These are phyloP conservation scores for Cyanidioschyzon merolae DNA, from an alignment of 23 red algal genomes.

Conservation along the genomic window DNA sequence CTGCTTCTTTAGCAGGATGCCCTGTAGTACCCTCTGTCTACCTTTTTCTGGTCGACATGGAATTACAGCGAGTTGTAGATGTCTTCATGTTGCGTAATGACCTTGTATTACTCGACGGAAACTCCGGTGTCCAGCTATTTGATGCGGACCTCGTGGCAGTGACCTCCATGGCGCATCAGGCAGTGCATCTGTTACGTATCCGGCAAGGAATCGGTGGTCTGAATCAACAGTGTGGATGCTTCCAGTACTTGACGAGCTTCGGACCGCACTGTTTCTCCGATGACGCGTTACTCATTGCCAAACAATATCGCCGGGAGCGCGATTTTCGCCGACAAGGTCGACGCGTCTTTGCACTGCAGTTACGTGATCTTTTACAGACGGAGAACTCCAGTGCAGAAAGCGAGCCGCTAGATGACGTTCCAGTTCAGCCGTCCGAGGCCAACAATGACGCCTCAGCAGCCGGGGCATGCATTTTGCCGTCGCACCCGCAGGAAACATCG, in stretches of 20 bases:
- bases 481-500: not conserved
- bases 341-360: not conserved
- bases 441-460: not conserved
- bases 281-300: not conserved
- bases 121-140: not conserved
- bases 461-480: too few species aligned
- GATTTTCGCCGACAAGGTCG: constrained; percentile 4
- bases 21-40: not conserved
- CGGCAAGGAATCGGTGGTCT: not conserved
- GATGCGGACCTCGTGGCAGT: not conserved
- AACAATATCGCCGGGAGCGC: constrained; percentile 12
- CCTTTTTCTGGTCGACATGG: not conserved
- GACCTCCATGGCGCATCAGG: not conserved
- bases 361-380: not conserved
- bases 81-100: not conserved
- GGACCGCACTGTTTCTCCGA: not conserved
- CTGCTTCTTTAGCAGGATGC: not conserved
- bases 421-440: not conserved
- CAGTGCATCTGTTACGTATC: constrained; percentile 3
- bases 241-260: not conserved
- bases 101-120: not conserved
- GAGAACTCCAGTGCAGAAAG: not conserved
- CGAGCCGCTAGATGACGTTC: not conserved
- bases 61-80: not conserved
- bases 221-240: not conserved